Evolutionary conservation across 352 stramenopile species (phyloP).

Genomic region (Globisporangium uncinulatum): DNA sequence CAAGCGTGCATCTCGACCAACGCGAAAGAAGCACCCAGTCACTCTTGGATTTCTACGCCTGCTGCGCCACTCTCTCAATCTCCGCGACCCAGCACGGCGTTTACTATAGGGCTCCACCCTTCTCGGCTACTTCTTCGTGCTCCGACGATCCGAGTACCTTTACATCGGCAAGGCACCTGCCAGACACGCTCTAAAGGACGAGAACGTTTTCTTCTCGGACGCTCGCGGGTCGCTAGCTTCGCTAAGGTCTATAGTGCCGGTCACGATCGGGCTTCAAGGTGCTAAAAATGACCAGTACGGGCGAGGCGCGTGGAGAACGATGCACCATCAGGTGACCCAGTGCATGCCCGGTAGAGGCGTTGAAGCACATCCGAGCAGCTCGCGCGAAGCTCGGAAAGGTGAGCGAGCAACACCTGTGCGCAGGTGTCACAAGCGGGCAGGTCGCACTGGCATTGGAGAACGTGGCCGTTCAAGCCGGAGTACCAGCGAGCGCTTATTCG

Average conservation of each 20-base stretch:
- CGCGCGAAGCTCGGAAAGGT: too few relatives aligned
- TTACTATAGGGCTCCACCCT: neutral
- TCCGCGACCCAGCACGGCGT: neutral
- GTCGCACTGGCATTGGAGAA: too few relatives aligned
- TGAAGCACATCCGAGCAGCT: conserved; percentile 1
- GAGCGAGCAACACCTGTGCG: too few relatives aligned
- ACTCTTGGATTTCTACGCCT: neutral
- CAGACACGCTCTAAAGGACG: neutral
- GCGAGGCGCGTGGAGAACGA: conserved; percentile 12
- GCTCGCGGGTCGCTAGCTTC: neutral
- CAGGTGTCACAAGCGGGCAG: too few relatives aligned
- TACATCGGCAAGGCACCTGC: neutral
- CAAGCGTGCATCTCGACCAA: neutral
- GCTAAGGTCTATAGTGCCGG: conserved; percentile 3
- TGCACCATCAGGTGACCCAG: conserved; percentile 7
- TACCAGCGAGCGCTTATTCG: too few relatives aligned
- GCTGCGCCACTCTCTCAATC: neutral
- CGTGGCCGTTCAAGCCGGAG: too few relatives aligned
- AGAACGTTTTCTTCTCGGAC: neutral
- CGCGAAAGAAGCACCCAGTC: neutral
- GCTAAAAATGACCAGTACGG: conserved; percentile 20
- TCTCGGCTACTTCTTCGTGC: neutral
- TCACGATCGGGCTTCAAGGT: conserved; percentile 16
- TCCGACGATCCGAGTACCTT: neutral
- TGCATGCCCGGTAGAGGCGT: conserved; percentile 13